A percentile compares a stretch with the other conserved stretches of the same genome.
These are phyloP conservation scores for Tolypocladium ovalisporum DNA, from an alignment of 2,329 filamentous ascomycete genomes.

Conservation along the genomic window DNA sequence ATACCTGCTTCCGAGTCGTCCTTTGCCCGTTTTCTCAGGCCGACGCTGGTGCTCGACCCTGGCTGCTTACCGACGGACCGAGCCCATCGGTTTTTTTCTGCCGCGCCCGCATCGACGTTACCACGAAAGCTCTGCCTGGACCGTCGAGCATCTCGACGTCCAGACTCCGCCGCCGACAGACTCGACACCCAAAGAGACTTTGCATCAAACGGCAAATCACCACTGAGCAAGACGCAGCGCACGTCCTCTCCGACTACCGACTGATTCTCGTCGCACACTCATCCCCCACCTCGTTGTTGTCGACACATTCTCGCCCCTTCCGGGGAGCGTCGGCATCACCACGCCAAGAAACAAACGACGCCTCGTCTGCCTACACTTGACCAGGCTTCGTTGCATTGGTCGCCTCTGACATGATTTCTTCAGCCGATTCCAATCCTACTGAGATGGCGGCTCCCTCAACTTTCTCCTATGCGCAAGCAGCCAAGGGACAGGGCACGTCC, in stretches of 20 bases:
- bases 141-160: background rate
- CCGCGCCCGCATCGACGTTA: background rate
- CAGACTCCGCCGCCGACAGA: background rate
- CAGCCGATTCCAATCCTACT: slow-evolving; percentile 15
- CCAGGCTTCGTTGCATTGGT: slow-evolving; percentile 9
- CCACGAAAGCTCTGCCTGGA: background rate
- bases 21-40: background rate
- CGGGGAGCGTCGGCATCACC: slow-evolving; percentile 8
- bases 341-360: slow-evolving; percentile 4
- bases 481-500: slow-evolving; percentile 57
- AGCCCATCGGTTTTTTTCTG: background rate
- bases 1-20: background rate
- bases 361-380: slow-evolving; percentile 6
- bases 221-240: background rate
- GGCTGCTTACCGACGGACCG: background rate
- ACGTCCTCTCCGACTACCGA: background rate
- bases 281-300: background rate
- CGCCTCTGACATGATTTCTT: slow-evolving; percentile 16
- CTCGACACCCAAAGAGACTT: background rate
- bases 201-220: background rate
- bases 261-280: background rate
- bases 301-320: slow-evolving; percentile 4
- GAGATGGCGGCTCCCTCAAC: slow-evolving; percentile 45
- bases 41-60: too few species aligned
- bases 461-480: slow-evolving; percentile 94